Conservation (phyloP, 2,329 filamentous ascomycete genomes). For the Fragosphaeria purpurea region DNA sequence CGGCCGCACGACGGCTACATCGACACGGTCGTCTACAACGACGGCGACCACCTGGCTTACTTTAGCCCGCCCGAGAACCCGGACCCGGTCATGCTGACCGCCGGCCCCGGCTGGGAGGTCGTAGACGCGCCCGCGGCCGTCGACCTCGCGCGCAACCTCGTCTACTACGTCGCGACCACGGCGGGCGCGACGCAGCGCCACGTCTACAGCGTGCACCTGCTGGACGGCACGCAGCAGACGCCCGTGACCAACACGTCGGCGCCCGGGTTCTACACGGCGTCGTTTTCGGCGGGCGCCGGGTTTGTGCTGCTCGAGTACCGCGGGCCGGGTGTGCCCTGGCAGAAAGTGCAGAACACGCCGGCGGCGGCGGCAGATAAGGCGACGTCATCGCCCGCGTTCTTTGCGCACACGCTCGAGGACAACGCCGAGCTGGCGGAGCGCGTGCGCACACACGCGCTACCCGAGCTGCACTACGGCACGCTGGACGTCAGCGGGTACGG, state of each 20-base stretch:
- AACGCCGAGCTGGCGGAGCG: slow-evolving; percentile 61
- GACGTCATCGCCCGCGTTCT: slow-evolving; percentile 33
- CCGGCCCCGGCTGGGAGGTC: slow-evolving; percentile 78
- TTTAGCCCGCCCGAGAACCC: slow-evolving; percentile 80
- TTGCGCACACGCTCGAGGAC: slow-evolving; percentile 61
- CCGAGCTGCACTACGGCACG: slow-evolving; percentile 71
- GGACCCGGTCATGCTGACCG: slow-evolving; percentile 75
- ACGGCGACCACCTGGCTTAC: slow-evolving; percentile 86
- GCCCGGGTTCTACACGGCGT: slow-evolving; percentile 70
- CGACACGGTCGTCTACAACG: slow-evolving; percentile 77
- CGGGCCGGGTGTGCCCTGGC: slow-evolving; percentile 80
- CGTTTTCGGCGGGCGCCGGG: slow-evolving; percentile 73
- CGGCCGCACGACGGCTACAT: slow-evolving; percentile 82
- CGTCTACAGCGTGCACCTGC: slow-evolving; percentile 76
- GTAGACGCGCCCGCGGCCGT: slow-evolving; percentile 74
- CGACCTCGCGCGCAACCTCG: slow-evolving; percentile 73
- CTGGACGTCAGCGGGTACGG: slow-evolving; percentile 56
- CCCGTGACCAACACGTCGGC: slow-evolving; percentile 63
- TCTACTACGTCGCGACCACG: slow-evolving; percentile 85
- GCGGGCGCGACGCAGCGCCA: slow-evolving; percentile 84
- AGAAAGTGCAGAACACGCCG: slow-evolving; percentile 79
- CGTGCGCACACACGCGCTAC: slow-evolving; percentile 69
- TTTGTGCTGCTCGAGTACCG: slow-evolving; percentile 78
- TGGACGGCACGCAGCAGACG: slow-evolving; percentile 65
- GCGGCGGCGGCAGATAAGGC: neutral